phyloP scores from a whole-genome alignment of 1,284 basidiomycete genomes.

The Exobasidium cylindrosporum region DNA sequence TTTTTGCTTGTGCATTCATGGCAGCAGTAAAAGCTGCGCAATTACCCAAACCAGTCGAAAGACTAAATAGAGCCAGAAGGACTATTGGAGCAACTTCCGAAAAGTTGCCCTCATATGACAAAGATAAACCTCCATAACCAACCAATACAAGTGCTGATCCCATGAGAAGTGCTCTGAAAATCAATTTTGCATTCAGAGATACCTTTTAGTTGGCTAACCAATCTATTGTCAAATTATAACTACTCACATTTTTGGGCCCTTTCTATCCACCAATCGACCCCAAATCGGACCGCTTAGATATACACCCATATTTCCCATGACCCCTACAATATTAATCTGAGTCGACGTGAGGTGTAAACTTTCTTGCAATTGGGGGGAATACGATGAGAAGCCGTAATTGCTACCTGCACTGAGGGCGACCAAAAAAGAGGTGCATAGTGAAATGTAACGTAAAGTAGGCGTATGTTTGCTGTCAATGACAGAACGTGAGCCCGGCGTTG shows the following conservation, averaged over 20 bases:
- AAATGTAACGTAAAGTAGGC: constrained; percentile 23
- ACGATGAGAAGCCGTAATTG: constrained; percentile 54
- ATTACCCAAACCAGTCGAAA: constrained; percentile 44
- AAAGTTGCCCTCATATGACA: constrained; percentile 17
- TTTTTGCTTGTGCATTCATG: constrained; percentile 54
- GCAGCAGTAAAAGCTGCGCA: constrained; percentile 51
- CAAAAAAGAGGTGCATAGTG: constrained; percentile 44
- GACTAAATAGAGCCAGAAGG: constrained; percentile 36
- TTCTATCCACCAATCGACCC: constrained; percentile 47
- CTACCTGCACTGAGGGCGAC: constrained; percentile 53
- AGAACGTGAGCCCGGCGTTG: too few relatives aligned
- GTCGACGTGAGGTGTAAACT: constrained; percentile 51
- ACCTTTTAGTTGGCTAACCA: constrained; percentile 14
- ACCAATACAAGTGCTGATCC: constrained; percentile 35
- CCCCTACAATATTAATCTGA: constrained; percentile 56
- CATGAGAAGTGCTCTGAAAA: constrained; percentile 28
- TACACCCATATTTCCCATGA: constrained; percentile 55
- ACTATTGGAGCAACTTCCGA: constrained; percentile 13
- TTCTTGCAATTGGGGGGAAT: constrained; percentile 55
- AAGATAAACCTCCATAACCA: constrained; percentile 40
- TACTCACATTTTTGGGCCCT: constrained; percentile 36
- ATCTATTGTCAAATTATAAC: constrained; percentile 11
- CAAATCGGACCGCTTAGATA: constrained; percentile 50
- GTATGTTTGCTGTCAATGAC: not conserved
- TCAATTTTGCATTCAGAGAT: too few relatives aligned